phyloP scores from a whole-genome alignment of 495 filamentous ascomycete species.

The Hyaloscypha hepaticicola region DNA sequence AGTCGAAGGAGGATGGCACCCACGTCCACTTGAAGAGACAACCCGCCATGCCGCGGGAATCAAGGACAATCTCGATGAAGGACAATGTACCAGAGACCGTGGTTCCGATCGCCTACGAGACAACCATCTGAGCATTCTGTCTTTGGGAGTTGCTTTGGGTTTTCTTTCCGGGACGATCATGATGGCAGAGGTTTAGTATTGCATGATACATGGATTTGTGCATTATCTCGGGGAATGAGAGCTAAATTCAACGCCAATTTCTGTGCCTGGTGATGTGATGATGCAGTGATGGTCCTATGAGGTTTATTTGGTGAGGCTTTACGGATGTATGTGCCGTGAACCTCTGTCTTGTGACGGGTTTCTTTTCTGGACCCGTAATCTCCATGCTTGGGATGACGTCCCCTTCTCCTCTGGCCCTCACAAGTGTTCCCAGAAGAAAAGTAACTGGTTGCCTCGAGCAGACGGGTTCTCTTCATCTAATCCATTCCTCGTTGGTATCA shows the following conservation, averaged over 20 bases:
- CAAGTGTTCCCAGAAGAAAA: constrained; percentile 27
- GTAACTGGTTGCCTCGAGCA: not conserved
- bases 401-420: constrained; percentile 28
- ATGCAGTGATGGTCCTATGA: constrained; percentile 2
- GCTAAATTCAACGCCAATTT: constrained; percentile 29
- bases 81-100: constrained; percentile 88
- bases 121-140: constrained; percentile 75
- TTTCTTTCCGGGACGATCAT: constrained; percentile 30
- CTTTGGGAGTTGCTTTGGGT: constrained; percentile 34
- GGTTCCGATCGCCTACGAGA: constrained; percentile 91
- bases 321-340: not conserved
- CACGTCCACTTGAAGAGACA: constrained; percentile 90
- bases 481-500: not conserved
- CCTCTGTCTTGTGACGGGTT: not conserved
- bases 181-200: constrained; percentile 28
- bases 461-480: not conserved
- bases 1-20: constrained; percentile 86
- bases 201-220: constrained; percentile 33
- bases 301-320: too few species aligned
- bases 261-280: constrained; percentile 7
- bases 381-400: constrained; percentile 23
- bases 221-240: constrained; percentile 33
- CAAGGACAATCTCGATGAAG: constrained; percentile 70
- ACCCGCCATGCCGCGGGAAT: constrained; percentile 74
- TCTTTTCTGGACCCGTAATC: constrained; percentile 23